These are phyloP conservation scores for Trichosanthes cucumerina DNA, from an alignment of 306 rosid species.

Conservation along the genomic window DNA sequence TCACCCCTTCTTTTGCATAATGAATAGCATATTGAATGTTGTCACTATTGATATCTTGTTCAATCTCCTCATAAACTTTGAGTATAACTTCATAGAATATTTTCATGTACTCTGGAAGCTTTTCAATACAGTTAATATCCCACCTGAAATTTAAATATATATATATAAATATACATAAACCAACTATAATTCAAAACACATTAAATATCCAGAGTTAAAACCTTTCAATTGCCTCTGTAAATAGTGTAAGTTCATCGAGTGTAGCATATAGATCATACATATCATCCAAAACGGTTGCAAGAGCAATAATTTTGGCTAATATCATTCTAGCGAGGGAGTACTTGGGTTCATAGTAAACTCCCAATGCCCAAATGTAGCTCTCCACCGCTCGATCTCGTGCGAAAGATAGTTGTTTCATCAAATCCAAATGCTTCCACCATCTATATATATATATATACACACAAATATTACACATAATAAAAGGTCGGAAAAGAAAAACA, in stretches of 20 bases:
- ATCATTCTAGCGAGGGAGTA: conserved; percentile 21
- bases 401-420: conserved; percentile 13
- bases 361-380: conserved; percentile 28
- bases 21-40: conserved; percentile 2
- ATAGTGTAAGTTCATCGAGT: neutral
- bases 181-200: too few relatives aligned
- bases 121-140: conserved; percentile 1
- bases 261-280: neutral
- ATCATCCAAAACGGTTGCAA: conserved; percentile 23
- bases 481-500: too few relatives aligned
- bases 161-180: too few relatives aligned
- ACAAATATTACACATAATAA: neutral
- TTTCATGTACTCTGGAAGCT: conserved; percentile 24
- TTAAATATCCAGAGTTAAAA: neutral
- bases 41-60: neutral
- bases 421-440: conserved; percentile 37
- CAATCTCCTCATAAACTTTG: neutral
- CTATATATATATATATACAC: neutral
- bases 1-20: too few relatives aligned
- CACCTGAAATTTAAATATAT: conserved; percentile 22
- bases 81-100: neutral
- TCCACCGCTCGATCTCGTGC: conserved; percentile 39
- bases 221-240: neutral
- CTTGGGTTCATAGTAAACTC: conserved; percentile 22
- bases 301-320: neutral